Base-by-base conservation (phyloP, 495 filamentous ascomycete species). In the Astrocystis sublimbata region DNA sequence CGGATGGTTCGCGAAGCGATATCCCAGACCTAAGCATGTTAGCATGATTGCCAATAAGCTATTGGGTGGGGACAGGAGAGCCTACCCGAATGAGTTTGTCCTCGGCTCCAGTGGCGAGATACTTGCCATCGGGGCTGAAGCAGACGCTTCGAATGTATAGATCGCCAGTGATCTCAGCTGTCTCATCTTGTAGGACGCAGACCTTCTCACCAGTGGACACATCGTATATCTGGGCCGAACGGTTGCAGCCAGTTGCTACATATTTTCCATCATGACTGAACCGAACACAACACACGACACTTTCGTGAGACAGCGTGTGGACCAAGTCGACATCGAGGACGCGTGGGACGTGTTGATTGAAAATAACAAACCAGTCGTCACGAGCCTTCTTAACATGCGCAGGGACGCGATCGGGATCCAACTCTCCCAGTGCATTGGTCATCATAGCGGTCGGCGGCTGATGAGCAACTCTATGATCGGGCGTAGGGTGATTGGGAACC, bases 61-160 rank as follows among this genome's bases (percentile, higher is more conserved):
- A 66, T 53, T n/a, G 61, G 42, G 41, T 51, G 36, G 10, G 0
- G 15, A 31, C 9, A 4, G 2, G 58, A 38, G 36, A 56, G 80
- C 89, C 79, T 82, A 93, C 91, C 57, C 92, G 81, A 75, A 96
- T 96, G 71, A 92, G 83, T 76, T 96, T 96, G 75, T 96, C 92
- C 69, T 96, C 92, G 6, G 92, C 92, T 66, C 92, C 92, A 26
- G 92, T 96, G 4, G 92, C 92, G 28, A 96, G 85, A 58, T 90
- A 96, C 74, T 89, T 88, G 46, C 92, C 92, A 73, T 96, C 92
- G 2, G 92, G 92, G 71, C 91, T 94, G 79, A 96, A 96, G 75
- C 92, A 96, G 33, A 96, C 92, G 68, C 92, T 96, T 67, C 92
- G 78, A 65, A 96, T 96, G 69, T 96, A 96, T 17, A 96, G 79